Evolutionary conservation across 345 rosid species (phyloP), one percentile per base, ranked within the genome.

Genomic region (Isatis tinctoria): DNA sequence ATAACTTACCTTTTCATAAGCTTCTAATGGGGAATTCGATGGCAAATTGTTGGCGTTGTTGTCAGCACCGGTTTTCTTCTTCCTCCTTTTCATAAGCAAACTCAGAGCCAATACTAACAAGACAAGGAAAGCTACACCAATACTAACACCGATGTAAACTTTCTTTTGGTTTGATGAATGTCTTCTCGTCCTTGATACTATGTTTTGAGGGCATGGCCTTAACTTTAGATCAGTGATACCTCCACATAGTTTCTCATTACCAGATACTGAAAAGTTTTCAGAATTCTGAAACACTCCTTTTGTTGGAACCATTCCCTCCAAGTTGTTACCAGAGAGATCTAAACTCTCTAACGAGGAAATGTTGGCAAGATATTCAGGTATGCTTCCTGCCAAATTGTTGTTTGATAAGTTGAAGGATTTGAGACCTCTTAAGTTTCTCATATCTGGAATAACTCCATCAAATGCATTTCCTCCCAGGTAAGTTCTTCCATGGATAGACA

Each of bases 191-290:
- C 26, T 60, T 22, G 67, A 13, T 4, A 26, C 4, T 35, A 45
- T n/a, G 45, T 49, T 32, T 3, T 0, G 72, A 24, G 65, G 39
- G 48, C 82, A 83, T 37, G 28, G n/a, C 0, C 26, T 72, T 35
- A 81, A 13, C 27, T 73, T 26, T 14, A 67, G 48, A 20, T 60
- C 44, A 17, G 67, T 27, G 40, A 65, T 60, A 18, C 80, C 78
- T 37, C 82, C 74, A 32, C 84, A 74, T 6, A 74, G 74, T 3
- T 74, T 22, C 12, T 1, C 18, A 27, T 78, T 74, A 45, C 82
- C 78, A 7, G 18, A 44, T 3, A 81, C 4, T 1, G 54, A 67
- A 24, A 24, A 27, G 0, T 22, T 62, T 9, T 26, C 49, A 1
- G 51, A n/a, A 56, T 53, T 72, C 11, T 47, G 5, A 10, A 79